Evolutionary conservation across 306 rosid genomes (phyloP).

Genomic region (Lathyrus aphaca): DNA sequence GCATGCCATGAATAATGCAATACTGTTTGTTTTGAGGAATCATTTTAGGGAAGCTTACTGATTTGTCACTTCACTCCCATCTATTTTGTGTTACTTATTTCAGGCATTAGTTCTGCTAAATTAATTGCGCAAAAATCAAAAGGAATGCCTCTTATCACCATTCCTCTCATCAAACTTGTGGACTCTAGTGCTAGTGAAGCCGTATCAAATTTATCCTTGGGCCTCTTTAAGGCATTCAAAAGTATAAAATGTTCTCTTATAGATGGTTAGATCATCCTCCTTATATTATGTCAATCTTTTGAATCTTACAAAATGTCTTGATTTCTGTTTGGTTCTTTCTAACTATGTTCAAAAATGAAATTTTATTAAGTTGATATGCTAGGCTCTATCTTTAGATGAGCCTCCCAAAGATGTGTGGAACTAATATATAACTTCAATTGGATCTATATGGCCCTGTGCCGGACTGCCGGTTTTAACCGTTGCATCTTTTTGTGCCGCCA

Average conservation of each 20-base stretch:
- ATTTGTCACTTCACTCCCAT: slow-evolving; percentile 15
- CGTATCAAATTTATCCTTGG: slow-evolving; percentile 57
- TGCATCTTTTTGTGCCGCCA: slow-evolving; percentile 46
- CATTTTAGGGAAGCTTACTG: slow-evolving; percentile 28
- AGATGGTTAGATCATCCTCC: slow-evolving; percentile 51
- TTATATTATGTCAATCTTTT: slow-evolving; percentile 21
- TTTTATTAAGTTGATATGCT: not conserved
- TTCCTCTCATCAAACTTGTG: slow-evolving; percentile 67
- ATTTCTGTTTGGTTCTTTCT: slow-evolving; percentile 30
- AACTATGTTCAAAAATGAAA: slow-evolving; percentile 7
- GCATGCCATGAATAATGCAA: slow-evolving; percentile 29
- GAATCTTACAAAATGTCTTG: not conserved
- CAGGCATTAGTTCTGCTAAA: slow-evolving; percentile 64
- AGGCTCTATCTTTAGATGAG: not conserved
- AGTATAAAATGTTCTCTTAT: slow-evolving; percentile 43
- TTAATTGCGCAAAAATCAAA: slow-evolving; percentile 80
- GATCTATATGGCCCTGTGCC: slow-evolving; percentile 16
- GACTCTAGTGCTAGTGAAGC: slow-evolving; percentile 67
- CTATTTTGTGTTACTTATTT: slow-evolving; percentile 18
- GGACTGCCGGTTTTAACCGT: slow-evolving; percentile 48
- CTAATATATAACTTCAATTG: slow-evolving; percentile 22
- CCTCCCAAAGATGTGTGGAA: not conserved
- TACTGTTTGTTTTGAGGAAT: slow-evolving; percentile 24
- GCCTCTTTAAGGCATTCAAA: slow-evolving; percentile 66
- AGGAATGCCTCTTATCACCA: slow-evolving; percentile 82